Evolutionary conservation across 2,329 filamentous ascomycete species (phyloP), one percentile per base, ranked within the genome.

Genomic region (Xylariomycetidae sp.): DNA sequence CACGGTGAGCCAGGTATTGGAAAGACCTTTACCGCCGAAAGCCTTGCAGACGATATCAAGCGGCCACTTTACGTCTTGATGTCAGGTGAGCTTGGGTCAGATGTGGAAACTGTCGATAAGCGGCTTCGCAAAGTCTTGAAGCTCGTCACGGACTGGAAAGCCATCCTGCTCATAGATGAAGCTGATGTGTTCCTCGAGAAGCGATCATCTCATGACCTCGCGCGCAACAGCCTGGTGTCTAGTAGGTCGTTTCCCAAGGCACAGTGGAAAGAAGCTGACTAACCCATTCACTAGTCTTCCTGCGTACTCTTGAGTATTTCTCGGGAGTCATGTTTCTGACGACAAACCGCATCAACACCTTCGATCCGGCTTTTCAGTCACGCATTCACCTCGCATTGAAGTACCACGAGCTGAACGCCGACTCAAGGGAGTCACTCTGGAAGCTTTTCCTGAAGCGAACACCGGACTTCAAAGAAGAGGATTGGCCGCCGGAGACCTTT

Each of bases 311-410:
- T 19, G 45, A 50, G 32, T 48, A 47, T 26, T 47, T 44, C 23
- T 45, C 42, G 12, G 42, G 41, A 8, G 43, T 49, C 29, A 18
- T 49, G 7, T 48, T 50, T 28, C 38, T 50, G 30, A 50, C 45
- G 2, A 50, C 45, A 9, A 50, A 50, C 31, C 43, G 45, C 15
- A 41, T 47, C 19, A 34, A 38, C 14, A 38, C 42, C 16, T 44
- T 50, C 31, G 48, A 52, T 32, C 39, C 38, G 4, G 46, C 48
- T 12, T 50, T 50, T 38, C 44, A 49, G 29, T 46, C 44, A 6
- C 35, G 48, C 9, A 46, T 52, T 14, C 48, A 50, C 26, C 42
- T 51, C 9, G 43, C 45, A 2, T 36, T 51, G 13, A 42, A 36
- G 12, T 51, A 49, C 24, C 33, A 32, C 15, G 13, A 17, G 2